These are phyloP conservation scores for Epichloe hybrida DNA, from an alignment of 2,329 filamentous ascomycete species.

Conservation along the genomic window DNA sequence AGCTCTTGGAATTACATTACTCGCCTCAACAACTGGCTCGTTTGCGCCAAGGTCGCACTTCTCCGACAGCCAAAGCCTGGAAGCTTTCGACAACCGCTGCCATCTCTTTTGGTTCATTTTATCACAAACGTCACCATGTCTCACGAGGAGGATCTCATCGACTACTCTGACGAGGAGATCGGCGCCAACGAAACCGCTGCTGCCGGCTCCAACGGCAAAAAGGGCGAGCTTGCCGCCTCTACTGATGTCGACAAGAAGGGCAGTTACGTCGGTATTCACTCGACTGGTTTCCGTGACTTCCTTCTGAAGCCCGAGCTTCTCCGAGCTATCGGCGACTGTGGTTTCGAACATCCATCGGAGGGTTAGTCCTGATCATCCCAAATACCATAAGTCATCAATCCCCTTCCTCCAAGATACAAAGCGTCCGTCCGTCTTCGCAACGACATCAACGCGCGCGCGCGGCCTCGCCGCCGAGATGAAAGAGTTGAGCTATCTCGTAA, in stretches of 20 bases:
- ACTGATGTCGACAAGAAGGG: slow-evolving; percentile 91
- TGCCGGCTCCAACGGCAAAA: slow-evolving; percentile 65
- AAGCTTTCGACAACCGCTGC: background rate
- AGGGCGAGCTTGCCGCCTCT: slow-evolving; percentile 68
- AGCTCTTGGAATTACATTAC: background rate
- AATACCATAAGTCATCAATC: slow-evolving; percentile 38
- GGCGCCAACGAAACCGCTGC: slow-evolving; percentile 72
- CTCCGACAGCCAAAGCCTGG: background rate
- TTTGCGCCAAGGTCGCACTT: slow-evolving; percentile 1
- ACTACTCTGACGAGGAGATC: slow-evolving; percentile 99
- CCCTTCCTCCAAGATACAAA: slow-evolving; percentile 40
- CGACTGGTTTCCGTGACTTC: slow-evolving; percentile 97
- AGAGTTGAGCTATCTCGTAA: background rate
- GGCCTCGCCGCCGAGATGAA: background rate
- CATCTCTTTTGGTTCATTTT: background rate
- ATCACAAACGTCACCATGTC: slow-evolving; percentile 40
- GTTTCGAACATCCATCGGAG: slow-evolving; percentile 99
- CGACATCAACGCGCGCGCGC: slow-evolving; percentile 8
- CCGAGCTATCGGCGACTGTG: slow-evolving; percentile 98
- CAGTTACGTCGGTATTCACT: slow-evolving; percentile 97
- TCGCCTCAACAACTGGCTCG: background rate
- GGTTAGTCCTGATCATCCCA: slow-evolving; percentile 72
- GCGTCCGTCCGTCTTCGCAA: slow-evolving; percentile 52
- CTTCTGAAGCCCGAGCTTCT: slow-evolving; percentile 96
- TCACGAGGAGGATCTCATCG: slow-evolving; percentile 98